Conservation (phyloP, 2,329 filamentous ascomycete genomes). For the Beauveria sp. region DNA sequence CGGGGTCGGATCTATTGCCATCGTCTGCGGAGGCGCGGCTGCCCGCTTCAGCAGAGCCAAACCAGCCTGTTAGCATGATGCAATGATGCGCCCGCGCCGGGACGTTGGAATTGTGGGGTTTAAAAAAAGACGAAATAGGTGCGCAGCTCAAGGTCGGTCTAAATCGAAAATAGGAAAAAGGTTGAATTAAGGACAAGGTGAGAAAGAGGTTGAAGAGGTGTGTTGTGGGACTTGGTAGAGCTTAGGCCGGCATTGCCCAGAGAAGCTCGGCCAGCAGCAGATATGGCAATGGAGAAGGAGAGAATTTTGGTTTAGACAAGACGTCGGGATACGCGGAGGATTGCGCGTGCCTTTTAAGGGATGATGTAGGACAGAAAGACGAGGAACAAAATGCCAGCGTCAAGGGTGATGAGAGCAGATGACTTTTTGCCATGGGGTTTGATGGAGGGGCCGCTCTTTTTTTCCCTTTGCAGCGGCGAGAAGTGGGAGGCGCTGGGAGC, state of each 20-base stretch:
- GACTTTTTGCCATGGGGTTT: not conserved
- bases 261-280: not conserved
- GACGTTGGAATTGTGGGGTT: not conserved
- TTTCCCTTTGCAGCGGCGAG: not conserved
- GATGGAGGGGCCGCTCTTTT: constrained; percentile 1
- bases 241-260: not conserved
- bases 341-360: not conserved
- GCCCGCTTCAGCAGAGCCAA: constrained; percentile 31
- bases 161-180: not conserved
- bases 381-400: not conserved
- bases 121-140: not conserved
- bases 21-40: constrained; percentile 53
- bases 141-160: not conserved
- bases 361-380: not conserved
- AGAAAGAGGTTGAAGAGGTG: constrained; percentile 4
- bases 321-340: not conserved
- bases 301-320: not conserved
- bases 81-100: constrained; percentile 14
- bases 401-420: not conserved
- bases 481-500: not conserved
- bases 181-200: not conserved
- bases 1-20: constrained; percentile 33
- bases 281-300: not conserved
- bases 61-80: constrained; percentile 37
- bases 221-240: not conserved